Evolutionary conservation across 495 filamentous ascomycete genomes (phyloP), one percentile per base, ranked within the genome.

Genomic region (Talaromyces wortmannii): DNA sequence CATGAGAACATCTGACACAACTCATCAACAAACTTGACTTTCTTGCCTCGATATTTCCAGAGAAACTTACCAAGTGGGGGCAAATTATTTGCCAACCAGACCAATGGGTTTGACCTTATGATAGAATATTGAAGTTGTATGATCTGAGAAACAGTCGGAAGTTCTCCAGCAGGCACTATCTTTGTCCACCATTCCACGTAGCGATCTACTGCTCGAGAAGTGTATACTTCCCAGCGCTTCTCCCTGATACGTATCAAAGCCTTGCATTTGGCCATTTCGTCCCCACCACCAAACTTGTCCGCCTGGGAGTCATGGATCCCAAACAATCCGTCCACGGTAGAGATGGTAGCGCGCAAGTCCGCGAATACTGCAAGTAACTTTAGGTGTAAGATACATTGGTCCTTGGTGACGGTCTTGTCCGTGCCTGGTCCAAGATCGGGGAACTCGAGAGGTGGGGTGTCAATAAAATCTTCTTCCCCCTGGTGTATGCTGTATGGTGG

Each of bases 141-240:
- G 15, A 36, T 23, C 23, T 4, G 48, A 6, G 36, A 5, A 40
- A 62, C 15, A 5, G 33, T 61, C 31, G 52, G 54, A 8, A 23
- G 46, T 16, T 5, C 12, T 7, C 55, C 49, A n/a, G 56, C 55
- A 18, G 29, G 45, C 15, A 55, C 58, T 7, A 72, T 52, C 63
- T 8, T 48, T 11, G 72, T 61, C 83, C 87, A 91, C 91, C 90
- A 96, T 2, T 65, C 62, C 48, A 83, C 75, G 63, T 90, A 96
- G 18, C 91, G 76, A 10, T 87, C 82, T 0, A 83, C 87, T 13
- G 90, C 91, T 48, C 84, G 77, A 15, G 85, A 79, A 16, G 90
- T 76, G 62, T 86, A 94, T 30, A 92, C 64, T 3, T 80, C 80
- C 91, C 91, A 95, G 65, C 88, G 75, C 70, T 91, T 91, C 69